Percentiles rank a stretch among this genome's conserved stretches.
phyloP scores from a whole-genome alignment of 441 rosid species.

The Syzygium syzygioides region DNA sequence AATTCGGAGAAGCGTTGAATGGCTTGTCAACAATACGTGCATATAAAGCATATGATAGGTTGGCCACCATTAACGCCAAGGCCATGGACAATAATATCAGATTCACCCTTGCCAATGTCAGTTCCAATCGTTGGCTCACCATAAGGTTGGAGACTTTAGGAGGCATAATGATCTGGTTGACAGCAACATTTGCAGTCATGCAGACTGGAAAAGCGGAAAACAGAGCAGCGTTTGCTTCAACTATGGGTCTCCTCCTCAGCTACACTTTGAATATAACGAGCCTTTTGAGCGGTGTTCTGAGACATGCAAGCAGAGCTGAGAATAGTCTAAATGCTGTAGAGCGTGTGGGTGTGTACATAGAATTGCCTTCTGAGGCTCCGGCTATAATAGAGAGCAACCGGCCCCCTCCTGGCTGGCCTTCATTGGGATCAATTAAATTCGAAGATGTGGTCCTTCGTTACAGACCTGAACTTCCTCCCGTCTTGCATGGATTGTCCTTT shows the following conservation, averaged over 20 bases:
- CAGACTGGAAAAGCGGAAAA: constrained; percentile 75
- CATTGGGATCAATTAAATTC: constrained; percentile 76
- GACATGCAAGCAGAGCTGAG: constrained; percentile 91
- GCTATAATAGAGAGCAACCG: constrained; percentile 59
- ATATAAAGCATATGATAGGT: constrained; percentile 82
- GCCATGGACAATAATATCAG: constrained; percentile 86
- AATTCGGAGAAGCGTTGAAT: constrained; percentile 89
- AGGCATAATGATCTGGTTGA: constrained; percentile 92
- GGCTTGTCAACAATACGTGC: constrained; percentile 85
- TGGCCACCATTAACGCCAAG: constrained; percentile 81
- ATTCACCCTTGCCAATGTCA: constrained; percentile 66
- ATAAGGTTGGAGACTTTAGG: constrained; percentile 86
- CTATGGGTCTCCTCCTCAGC: constrained; percentile 94
- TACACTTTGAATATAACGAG: constrained; percentile 80
- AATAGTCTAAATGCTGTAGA: constrained; percentile 89
- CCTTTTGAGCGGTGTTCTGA: constrained; percentile 69
- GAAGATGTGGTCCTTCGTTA: constrained; percentile 86
- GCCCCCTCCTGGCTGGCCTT: constrained; percentile 95
- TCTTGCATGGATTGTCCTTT: constrained; percentile 76
- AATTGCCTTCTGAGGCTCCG: constrained; percentile 86
- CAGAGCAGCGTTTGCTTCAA: constrained; percentile 76
- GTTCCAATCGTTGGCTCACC: constrained; percentile 88
- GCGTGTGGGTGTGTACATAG: constrained; percentile 78
- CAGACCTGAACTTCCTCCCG: constrained; percentile 88
- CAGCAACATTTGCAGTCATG: constrained; percentile 92